Evolutionary conservation across 306 rosid species (phyloP), one percentile per base, ranked within the genome.

Genomic region (Boehmeria nivea): DNA sequence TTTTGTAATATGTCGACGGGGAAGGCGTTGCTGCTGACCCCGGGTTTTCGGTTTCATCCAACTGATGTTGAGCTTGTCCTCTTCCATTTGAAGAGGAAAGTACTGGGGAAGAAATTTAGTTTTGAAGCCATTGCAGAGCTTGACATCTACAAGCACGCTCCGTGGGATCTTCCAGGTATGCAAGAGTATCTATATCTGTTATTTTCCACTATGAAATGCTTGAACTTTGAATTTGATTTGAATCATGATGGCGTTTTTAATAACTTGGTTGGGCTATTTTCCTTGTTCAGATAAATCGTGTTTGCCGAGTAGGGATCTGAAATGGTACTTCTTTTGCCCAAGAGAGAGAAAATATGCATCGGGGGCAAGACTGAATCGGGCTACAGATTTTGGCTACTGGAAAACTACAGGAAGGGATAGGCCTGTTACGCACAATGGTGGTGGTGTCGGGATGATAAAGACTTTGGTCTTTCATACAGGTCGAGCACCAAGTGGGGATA

Each of bases 121-220:
- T 0, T 37, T 49, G 64, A 62, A 6, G 72, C 68, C 6, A 65
- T 89, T 31, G 33, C 87, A 8, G 95, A 85, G 72, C 64, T 85
- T 44, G 78, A 85, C 64, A 65, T 89, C 2, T 83, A 83, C 73
- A 79, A 85, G 56, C 68, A 56, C 22, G 60, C 72, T 31, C 94
- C 97, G 5, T 83, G 87, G 89, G 89, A 83, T 57, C 95, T 89
- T 39, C 89, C 87, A 59, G 97, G 97, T 89, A 56, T 50, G 61
- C 21, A 13, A 12, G 58, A 8, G 18, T 44, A 21, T 13, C 2
- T 5, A 20, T 4, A 43, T 44, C 21, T 62, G 40, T 13, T 25
- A 16, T 43, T 13, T 20, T 26, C 33, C 4, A 3, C 38, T 24
- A 6, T 61, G 15, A 31, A 13, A 45, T 43, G 14, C 2, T 36